Evolutionary conservation across 441 rosid species (phyloP).

Genomic region (Euphorbia celastroides): DNA sequence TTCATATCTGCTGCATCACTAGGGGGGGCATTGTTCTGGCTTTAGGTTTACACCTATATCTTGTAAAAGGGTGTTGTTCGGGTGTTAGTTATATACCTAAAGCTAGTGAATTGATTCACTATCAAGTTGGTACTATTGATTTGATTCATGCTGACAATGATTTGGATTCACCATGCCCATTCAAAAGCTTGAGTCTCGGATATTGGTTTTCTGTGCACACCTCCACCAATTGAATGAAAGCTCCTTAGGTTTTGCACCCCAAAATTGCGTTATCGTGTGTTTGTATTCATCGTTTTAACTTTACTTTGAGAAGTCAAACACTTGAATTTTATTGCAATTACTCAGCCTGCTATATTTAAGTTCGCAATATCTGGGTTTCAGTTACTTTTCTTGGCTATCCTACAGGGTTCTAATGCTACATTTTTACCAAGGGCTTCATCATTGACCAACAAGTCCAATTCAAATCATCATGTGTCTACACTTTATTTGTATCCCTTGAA

Average conservation of each 20-base stretch:
- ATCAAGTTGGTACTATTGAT: neutral
- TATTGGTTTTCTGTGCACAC: neutral
- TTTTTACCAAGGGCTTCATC: slow-evolving; percentile 48
- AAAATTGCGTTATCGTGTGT: neutral
- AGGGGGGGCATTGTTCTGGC: neutral
- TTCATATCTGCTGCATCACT: slow-evolving; percentile 3
- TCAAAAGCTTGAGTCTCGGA: neutral
- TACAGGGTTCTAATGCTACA: slow-evolving; percentile 62
- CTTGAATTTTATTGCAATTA: neutral
- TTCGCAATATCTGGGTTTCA: slow-evolving; percentile 7
- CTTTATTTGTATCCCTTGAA: slow-evolving; percentile 36
- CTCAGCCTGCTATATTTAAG: neutral
- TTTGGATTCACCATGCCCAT: neutral
- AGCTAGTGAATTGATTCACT: neutral
- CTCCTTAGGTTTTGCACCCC: neutral
- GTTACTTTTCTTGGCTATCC: slow-evolving; percentile 3
- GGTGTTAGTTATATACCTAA: neutral
- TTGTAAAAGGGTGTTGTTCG: neutral
- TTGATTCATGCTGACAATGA: neutral
- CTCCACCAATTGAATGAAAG: neutral
- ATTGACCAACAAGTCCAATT: slow-evolving; percentile 48
- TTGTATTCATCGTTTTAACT: neutral
- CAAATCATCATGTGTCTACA: slow-evolving; percentile 38
- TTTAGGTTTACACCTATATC: neutral
- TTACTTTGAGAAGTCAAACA: neutral